Evolutionary conservation across 257 asterid species (phyloP).

Genomic region (Ilex aquifolium): DNA sequence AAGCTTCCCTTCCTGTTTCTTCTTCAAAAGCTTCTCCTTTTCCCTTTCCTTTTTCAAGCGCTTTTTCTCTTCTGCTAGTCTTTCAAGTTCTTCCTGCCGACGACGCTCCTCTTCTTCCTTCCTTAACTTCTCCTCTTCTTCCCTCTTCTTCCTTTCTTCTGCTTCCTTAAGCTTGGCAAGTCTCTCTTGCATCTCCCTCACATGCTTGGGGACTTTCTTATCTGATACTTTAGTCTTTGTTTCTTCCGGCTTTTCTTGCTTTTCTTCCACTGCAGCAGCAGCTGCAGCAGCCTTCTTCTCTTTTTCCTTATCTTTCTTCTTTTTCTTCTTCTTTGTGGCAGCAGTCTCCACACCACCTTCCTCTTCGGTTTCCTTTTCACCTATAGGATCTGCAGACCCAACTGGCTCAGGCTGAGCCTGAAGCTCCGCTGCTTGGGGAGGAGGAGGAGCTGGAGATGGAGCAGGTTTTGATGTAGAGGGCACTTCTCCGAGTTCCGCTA

Average conservation of each 20-base stretch:
- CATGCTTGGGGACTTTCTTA: slow-evolving; percentile 73
- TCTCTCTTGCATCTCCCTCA: slow-evolving; percentile 87
- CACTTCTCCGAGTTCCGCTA: slow-evolving; percentile 76
- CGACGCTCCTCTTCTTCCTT: slow-evolving; percentile 91
- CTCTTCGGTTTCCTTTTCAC: slow-evolving; percentile 58
- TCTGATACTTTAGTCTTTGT: slow-evolving; percentile 33
- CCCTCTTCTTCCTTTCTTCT: slow-evolving; percentile 68
- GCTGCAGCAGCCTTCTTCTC: slow-evolving; percentile 44
- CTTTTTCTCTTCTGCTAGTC: slow-evolving; percentile 75
- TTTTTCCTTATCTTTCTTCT: slow-evolving; percentile 74
- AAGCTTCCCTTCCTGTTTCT: slow-evolving; percentile 78
- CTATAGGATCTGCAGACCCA: slow-evolving; percentile 35
- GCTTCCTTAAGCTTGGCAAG: slow-evolving; percentile 69
- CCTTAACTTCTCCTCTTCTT: slow-evolving; percentile 74
- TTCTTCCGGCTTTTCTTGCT: slow-evolving; percentile 45
- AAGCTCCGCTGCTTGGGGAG: slow-evolving; percentile 32
- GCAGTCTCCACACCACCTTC: slow-evolving; percentile 59
- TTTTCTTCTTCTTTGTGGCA: slow-evolving; percentile 76
- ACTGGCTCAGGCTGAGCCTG: slow-evolving; percentile 38
- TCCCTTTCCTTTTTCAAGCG: slow-evolving; percentile 83
- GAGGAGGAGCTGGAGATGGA: slow-evolving; percentile 23
- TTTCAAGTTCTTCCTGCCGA: slow-evolving; percentile 65
- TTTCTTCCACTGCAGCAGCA: slow-evolving; percentile 54
- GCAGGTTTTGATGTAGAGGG: slow-evolving; percentile 33
- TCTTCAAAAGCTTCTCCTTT: slow-evolving; percentile 75